Evolutionary conservation across 1,139 yeast species (phyloP), one percentile per base, ranked within the genome.

Genomic region (Schwanniomyces etchellsii): DNA sequence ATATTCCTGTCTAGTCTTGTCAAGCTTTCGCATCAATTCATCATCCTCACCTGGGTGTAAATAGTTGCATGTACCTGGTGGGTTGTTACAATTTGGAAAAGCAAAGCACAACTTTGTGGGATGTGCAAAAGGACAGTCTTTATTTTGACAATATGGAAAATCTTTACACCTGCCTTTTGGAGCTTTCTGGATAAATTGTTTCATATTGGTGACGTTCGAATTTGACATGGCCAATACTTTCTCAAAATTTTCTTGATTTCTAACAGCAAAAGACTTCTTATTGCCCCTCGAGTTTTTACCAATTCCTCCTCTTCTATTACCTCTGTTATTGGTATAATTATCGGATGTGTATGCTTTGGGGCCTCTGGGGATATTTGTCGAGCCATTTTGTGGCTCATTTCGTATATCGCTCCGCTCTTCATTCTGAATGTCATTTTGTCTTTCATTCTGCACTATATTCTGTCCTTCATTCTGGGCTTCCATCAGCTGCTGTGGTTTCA

Each of bases 1-100:
- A 45, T 52, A 70, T 45, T 72, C 77, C 43, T 68, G 68, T 48
- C 68, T 73, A 14, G 76, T 69, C 46, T 67, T 70, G 46, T 78
- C 84, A 36, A 77, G 63, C 52, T 78, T 82, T 25, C 74, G 76
- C 57, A 80, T 77, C 45, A 82, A 64, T 24, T 60, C 85, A 42
- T 72, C 81, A 54, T 85, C 96, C 57, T 85, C 85, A 38, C 82
- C 84, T 7, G 94, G 89, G 52, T 86, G 96, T 44, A 86, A 62
- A 47, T 62, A 84, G 42, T 77, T 79, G 57, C 96, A 86, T 0
- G 93, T 82, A 13, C 94, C 94, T 16, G 83, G 81, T 5, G 81
- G 74, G 45, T 81, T 80, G 16, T 83, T 71, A 59, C 96, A 86
- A 47, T 79, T 72, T 33, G 94, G 94, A 53, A 69, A 84, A n/a